Base-by-base conservation (phyloP, 1,284 basidiomycete genomes). In the Meripilus lineatus region DNA sequence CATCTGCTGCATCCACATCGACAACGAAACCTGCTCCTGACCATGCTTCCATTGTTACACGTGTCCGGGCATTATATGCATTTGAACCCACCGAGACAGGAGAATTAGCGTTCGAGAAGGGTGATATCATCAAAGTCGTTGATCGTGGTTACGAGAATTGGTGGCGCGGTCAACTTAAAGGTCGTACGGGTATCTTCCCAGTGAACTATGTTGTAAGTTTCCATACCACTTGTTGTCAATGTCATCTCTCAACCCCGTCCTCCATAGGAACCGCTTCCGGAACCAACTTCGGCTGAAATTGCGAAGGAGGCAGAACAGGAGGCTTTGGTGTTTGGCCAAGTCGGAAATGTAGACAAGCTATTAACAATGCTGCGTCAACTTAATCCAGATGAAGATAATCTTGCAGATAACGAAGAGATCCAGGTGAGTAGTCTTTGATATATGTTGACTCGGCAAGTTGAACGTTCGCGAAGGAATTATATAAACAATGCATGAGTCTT, bases 91-190 rank as follows among this genome's bases (percentile, higher is more conserved):
- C 84, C 1, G 93, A 96, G 59, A 77, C 84, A 0, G 95, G 94
- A 11, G 96, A 99, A 65, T 75, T 99, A 4, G 83, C 84, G 1
- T 97, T 99, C 61, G 83, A 89, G 45, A 89, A 89, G 54, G 96
- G 94, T 2, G 96, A 99, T 57, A 72, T 97, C 42, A 94, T 99
- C 69, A 93, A 94, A 55, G 95, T 98, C 13, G 82, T 99, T 8
- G 93, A 98, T 63, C 81, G 91, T 33, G 89, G 89, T 21, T 97
- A 97, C 68, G 89, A 93, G 58, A 93, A 98, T 62, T 99, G 96
- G 96, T 99, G 95, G 94, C 74, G 92, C 37, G 96, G 96, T 2
- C 94, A 98, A 55, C 67, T 93, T 32, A 88, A 88, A 54, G 93
- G 94, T 1, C 74, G 89, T 48, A 93, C 93, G 6, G 96, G 96